These are phyloP conservation scores for Silene coronaria DNA, from an alignment of 179 eudicot species.

Conservation along the genomic window DNA sequence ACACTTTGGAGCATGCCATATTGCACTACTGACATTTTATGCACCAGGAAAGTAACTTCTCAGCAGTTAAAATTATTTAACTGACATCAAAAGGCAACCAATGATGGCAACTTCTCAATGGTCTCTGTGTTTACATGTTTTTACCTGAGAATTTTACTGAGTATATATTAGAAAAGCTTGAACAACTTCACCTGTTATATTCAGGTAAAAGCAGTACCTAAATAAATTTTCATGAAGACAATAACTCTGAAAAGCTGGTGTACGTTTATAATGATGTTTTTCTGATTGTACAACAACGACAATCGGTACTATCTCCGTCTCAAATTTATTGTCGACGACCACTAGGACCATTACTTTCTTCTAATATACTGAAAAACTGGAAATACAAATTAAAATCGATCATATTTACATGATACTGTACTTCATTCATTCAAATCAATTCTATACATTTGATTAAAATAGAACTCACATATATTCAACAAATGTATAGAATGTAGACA, in stretches of 20 bases:
- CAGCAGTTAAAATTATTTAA: conserved; percentile 10
- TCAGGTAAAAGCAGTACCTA: background rate
- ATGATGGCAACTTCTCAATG: conserved; percentile 25
- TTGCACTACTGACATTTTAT: conserved; percentile 6
- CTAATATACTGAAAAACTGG: no score
- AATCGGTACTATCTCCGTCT: no score
- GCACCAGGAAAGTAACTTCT: conserved; percentile 13
- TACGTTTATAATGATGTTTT: conserved; percentile 6
- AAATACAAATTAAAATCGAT: no score
- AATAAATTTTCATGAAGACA: background rate
- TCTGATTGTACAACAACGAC: background rate
- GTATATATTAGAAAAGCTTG: background rate
- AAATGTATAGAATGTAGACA: no score
- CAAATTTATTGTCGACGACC: no score
- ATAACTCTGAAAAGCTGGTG: background rate
- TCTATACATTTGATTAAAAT: no score
- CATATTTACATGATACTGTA: no score
- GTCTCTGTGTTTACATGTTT: background rate
- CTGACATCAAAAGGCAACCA: conserved; percentile 4
- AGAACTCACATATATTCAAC: no score
- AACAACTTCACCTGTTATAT: no score
- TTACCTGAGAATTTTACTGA: background rate
- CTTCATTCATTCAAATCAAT: no score
- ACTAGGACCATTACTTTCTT: no score
- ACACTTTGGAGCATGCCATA: conserved; percentile 25